Evolutionary conservation across 2,329 filamentous ascomycete genomes (phyloP).

Genomic region (Cladosporium sp.): DNA sequence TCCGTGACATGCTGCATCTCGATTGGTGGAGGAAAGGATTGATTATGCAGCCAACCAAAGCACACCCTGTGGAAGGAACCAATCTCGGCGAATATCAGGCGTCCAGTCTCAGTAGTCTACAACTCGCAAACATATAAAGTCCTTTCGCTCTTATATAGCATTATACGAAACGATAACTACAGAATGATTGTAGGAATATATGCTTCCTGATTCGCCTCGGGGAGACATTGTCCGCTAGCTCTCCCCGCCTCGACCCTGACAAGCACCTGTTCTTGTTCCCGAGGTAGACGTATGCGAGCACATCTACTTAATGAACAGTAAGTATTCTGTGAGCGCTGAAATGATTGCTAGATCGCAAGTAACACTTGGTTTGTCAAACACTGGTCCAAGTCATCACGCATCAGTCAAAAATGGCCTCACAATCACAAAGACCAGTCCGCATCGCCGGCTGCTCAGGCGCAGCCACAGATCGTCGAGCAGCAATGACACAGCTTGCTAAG

Average conservation of each 20-base stretch:
- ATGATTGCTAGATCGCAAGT: not conserved
- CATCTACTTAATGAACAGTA: not conserved
- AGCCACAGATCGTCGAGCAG: constrained; percentile 41
- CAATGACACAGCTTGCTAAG: constrained; percentile 36
- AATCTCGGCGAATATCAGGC: too few relatives aligned
- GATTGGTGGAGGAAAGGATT: too few relatives aligned
- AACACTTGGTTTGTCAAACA: too few relatives aligned
- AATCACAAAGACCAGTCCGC: constrained; percentile 26
- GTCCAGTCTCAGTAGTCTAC: too few relatives aligned
- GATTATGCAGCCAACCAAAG: too few relatives aligned
- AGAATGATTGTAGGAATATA: not conserved
- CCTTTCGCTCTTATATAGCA: not conserved
- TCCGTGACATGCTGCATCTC: too few relatives aligned
- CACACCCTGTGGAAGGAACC: too few relatives aligned
- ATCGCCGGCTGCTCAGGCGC: constrained; percentile 40
- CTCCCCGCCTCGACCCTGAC: not conserved
- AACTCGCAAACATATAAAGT: not conserved
- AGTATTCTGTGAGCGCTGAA: not conserved
- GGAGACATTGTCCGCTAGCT: not conserved
- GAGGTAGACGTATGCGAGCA: not conserved
- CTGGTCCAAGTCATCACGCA: not conserved
- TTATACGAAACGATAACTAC: not conserved
- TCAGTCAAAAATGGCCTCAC: not conserved
- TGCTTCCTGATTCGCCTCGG: not conserved
- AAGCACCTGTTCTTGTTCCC: not conserved